A percentile compares a stretch with the other conserved stretches of the same genome.
Evolutionary conservation across 768 basidiomycete genomes (phyloP).

Genomic region (Phlebiopsis gigantea): DNA sequence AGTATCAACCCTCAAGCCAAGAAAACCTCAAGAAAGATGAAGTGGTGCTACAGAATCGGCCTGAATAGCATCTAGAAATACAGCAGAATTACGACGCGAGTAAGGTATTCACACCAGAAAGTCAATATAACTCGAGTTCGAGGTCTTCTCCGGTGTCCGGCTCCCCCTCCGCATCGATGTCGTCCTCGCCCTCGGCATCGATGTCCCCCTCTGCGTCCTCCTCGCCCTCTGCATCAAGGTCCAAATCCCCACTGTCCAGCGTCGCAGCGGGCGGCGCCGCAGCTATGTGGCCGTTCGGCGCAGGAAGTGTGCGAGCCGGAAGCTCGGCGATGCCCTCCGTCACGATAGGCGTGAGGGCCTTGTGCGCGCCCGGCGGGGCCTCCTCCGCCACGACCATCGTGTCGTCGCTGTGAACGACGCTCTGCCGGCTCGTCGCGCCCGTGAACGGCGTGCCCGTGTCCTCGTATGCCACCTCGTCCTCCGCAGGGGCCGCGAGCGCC

Average conservation of each 20-base stretch:
- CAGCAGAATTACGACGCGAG: not conserved
- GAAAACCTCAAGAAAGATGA: conserved; percentile 4
- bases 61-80: conserved; percentile 12
- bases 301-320: conserved; percentile 3
- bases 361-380: conserved; percentile 22
- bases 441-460: conserved; percentile 48
- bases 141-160: conserved; percentile 20
- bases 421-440: conserved; percentile 43
- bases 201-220: conserved; percentile 39
- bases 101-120: not conserved
- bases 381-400: conserved; percentile 40
- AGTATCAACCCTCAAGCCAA: not conserved
- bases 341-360: conserved; percentile 14
- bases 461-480: conserved; percentile 44
- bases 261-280: not conserved
- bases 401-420: conserved; percentile 50
- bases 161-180: conserved; percentile 29
- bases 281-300: not conserved
- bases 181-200: conserved; percentile 29
- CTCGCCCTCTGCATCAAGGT: conserved; percentile 19
- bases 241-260: not conserved
- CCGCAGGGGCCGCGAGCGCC: conserved; percentile 1
- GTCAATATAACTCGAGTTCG: conserved; percentile 14
- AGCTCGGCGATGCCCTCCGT: conserved; percentile 19
- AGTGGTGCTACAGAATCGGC: not conserved